Evolutionary conservation across 1,284 basidiomycete genomes (phyloP).

Genomic region (Pyrrhoderma noxium): DNA sequence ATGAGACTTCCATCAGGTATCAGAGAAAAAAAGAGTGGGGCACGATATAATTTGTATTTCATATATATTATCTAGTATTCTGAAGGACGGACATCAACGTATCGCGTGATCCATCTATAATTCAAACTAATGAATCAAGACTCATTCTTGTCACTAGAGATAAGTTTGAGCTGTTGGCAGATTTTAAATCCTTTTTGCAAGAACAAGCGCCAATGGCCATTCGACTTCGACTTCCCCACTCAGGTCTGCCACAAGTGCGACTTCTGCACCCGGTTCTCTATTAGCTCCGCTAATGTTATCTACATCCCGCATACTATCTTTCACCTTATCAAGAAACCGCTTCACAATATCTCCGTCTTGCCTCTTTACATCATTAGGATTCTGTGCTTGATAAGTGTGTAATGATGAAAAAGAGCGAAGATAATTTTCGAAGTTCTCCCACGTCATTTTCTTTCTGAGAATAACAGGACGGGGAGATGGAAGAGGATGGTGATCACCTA

Average conservation of each 20-base stretch:
- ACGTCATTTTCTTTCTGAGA: conserved; percentile 54
- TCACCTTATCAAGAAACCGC: conserved; percentile 49
- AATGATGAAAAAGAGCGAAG: conserved; percentile 68
- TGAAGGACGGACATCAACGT: too few species aligned
- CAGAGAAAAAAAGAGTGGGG: too few species aligned
- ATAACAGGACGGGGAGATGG: conserved; percentile 43
- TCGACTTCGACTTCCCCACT: conserved; percentile 51
- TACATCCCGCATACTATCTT: conserved; percentile 28
- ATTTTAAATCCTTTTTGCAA: conserved; percentile 37
- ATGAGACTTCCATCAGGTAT: too few species aligned
- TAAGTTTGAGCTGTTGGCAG: too few species aligned
- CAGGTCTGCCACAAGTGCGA: neutral
- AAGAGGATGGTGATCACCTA: conserved; percentile 40
- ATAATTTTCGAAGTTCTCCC: conserved; percentile 61
- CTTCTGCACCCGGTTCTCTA: neutral
- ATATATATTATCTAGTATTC: too few species aligned
- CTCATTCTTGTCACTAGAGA: too few species aligned
- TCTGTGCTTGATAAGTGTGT: conserved; percentile 59
- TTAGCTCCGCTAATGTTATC: conserved; percentile 28
- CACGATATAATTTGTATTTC: too few species aligned
- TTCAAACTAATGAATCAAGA: too few species aligned
- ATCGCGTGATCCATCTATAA: too few species aligned
- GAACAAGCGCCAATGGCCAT: conserved; percentile 65
- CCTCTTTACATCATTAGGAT: conserved; percentile 49
- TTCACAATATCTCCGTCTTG: conserved; percentile 56